Conservation (phyloP, 2,329 filamentous ascomycete species). For the Colletotrichum sansevieriae region DNA sequence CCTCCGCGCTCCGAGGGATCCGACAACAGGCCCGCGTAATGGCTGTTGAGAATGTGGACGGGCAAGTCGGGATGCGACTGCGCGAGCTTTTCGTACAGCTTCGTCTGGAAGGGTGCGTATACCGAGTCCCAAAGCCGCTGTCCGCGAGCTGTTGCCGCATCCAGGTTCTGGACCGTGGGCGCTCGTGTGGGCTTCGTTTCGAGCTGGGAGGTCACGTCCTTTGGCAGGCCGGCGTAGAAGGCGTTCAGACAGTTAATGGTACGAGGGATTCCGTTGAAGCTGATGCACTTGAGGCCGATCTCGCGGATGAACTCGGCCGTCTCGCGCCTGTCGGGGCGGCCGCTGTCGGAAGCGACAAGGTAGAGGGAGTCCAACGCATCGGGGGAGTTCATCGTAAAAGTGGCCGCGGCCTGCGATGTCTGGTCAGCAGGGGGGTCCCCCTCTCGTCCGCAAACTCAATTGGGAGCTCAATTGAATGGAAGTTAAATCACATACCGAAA, state of each 20-base stretch:
- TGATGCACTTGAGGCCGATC: slow-evolving; percentile 81
- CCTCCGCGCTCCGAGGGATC: slow-evolving; percentile 69
- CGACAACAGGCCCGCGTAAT: slow-evolving; percentile 81
- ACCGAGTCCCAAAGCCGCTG: slow-evolving; percentile 79
- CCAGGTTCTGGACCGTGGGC: slow-evolving; percentile 66
- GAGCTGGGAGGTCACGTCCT: slow-evolving; percentile 65
- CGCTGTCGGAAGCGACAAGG: slow-evolving; percentile 57
- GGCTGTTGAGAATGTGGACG: slow-evolving; percentile 80
- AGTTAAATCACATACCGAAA: slow-evolving; percentile 64
- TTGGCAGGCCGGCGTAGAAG: slow-evolving; percentile 74
- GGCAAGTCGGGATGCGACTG: slow-evolving; percentile 85
- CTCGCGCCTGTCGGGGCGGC: slow-evolving; percentile 45
- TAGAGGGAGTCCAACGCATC: slow-evolving; percentile 77
- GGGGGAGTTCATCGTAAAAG: slow-evolving; percentile 89
- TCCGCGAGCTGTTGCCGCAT: slow-evolving; percentile 69
- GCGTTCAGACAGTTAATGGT: slow-evolving; percentile 85
- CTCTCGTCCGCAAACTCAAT: neutral
- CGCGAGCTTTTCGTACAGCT: slow-evolving; percentile 78
- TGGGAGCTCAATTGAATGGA: neutral
- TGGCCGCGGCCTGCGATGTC: slow-evolving; percentile 75
- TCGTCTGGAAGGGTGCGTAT: slow-evolving; percentile 80
- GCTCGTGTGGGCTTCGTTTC: slow-evolving; percentile 68
- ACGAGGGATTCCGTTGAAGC: slow-evolving; percentile 85
- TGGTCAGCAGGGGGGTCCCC: neutral
- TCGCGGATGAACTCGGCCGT: slow-evolving; percentile 81